Evolutionary conservation across 768 basidiomycete genomes (phyloP).

Genomic region (Rhodosporidiobolus sp.): DNA sequence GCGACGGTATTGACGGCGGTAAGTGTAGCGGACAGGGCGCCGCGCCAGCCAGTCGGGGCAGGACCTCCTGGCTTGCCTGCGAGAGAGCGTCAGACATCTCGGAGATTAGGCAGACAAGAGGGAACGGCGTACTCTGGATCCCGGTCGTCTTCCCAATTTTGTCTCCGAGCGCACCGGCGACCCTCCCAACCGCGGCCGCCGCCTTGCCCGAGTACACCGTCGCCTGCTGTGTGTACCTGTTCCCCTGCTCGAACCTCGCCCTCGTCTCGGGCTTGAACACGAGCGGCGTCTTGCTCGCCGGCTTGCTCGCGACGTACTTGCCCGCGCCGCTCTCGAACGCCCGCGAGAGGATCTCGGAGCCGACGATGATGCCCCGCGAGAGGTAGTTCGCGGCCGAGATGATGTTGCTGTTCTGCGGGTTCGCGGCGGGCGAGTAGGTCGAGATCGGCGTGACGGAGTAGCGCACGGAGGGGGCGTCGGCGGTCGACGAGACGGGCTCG

Average conservation of each 20-base stretch:
- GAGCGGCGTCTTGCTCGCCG: conserved; percentile 21
- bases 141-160: conserved; percentile 25
- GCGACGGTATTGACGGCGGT: conserved; percentile 29
- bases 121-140: conserved; percentile 14
- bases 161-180: conserved; percentile 15
- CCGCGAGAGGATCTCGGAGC: conserved; percentile 4
- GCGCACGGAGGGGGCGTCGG: neutral
- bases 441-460: conserved; percentile 23
- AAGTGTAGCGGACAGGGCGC: conserved; percentile 12
- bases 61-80: conserved; percentile 4
- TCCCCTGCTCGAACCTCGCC: neutral
- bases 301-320: too few relatives aligned
- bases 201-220: conserved; percentile 23
- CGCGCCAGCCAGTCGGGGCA: conserved; percentile 11
- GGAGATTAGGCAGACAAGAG: neutral
- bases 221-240: conserved; percentile 6
- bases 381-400: conserved; percentile 25
- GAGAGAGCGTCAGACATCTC: neutral
- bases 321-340: conserved; percentile 17
- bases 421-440: conserved; percentile 14
- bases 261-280: conserved; percentile 18
- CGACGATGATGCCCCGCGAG: conserved; percentile 24
- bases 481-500: neutral
- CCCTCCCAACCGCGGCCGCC: conserved; percentile 5
- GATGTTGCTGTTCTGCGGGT: conserved; percentile 13